phyloP scores from a whole-genome alignment of 2,329 filamentous ascomycete genomes.

The Xylariales sp. region DNA sequence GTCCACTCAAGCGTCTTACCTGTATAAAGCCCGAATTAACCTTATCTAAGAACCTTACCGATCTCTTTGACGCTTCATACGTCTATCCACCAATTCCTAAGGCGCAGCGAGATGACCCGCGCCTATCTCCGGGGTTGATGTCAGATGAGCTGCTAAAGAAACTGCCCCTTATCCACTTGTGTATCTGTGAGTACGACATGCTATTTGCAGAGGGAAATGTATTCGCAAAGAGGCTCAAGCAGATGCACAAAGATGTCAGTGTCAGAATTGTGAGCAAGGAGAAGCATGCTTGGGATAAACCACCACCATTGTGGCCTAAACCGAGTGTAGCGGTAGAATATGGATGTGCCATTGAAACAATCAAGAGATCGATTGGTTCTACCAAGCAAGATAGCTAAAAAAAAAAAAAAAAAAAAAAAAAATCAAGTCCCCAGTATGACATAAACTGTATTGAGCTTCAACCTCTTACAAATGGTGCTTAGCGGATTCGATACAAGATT shows the following conservation, averaged over 20 bases:
- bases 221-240: slow-evolving; percentile 16
- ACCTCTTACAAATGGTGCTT: too few relatives aligned
- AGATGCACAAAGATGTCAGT: slow-evolving; percentile 25
- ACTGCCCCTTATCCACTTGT: slow-evolving; percentile 20
- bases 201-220: slow-evolving; percentile 20
- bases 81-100: slow-evolving; percentile 44
- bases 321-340: slow-evolving; percentile 42
- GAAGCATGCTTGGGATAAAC: slow-evolving; percentile 46
- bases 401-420: too few relatives aligned
- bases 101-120: slow-evolving; percentile 42
- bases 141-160: slow-evolving; percentile 15
- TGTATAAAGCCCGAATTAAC: slow-evolving; percentile 53
- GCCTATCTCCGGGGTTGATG: slow-evolving; percentile 43
- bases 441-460: too few relatives aligned
- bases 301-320: slow-evolving; percentile 38
- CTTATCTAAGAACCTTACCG: slow-evolving; percentile 50
- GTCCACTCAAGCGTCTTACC: slow-evolving; percentile 48
- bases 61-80: slow-evolving; percentile 60
- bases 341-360: slow-evolving; percentile 33
- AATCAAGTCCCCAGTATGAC: too few relatives aligned
- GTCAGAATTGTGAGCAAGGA: slow-evolving; percentile 40
- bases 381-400: too few relatives aligned
- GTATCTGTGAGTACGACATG: slow-evolving; percentile 26
- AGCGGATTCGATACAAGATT: too few relatives aligned
- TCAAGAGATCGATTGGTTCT: slow-evolving; percentile 36